phyloP scores from a whole-genome alignment of 2,329 filamentous ascomycete genomes.

The Reticulascus tulasneorum region DNA sequence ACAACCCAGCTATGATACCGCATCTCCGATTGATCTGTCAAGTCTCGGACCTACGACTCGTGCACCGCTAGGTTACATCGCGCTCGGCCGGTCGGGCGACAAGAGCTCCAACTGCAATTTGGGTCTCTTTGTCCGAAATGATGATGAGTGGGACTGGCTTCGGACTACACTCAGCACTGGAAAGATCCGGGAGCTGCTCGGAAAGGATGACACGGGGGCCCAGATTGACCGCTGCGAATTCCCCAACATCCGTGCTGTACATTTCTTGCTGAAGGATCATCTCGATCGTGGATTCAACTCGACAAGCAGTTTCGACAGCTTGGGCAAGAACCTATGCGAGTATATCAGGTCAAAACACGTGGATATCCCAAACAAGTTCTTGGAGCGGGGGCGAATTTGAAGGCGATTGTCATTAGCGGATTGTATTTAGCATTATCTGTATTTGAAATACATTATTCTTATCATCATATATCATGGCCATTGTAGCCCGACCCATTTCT shows the following conservation, averaged over 20 bases:
- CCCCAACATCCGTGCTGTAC: conserved; percentile 23
- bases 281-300: conserved; percentile 13
- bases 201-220: conserved; percentile 22
- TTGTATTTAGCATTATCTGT: too few species aligned
- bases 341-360: conserved; percentile 21
- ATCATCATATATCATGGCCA: too few species aligned
- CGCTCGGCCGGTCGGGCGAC: conserved; percentile 24
- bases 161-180: conserved; percentile 29
- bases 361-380: conserved; percentile 21
- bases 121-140: conserved; percentile 33
- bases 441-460: too few species aligned
- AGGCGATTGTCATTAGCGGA: background rate
- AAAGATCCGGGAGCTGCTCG: conserved; percentile 26
- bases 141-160: conserved; percentile 37
- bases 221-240: conserved; percentile 36
- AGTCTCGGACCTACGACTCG: background rate
- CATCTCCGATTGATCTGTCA: background rate
- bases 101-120: conserved; percentile 33
- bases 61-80: conserved; percentile 9
- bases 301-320: conserved; percentile 21
- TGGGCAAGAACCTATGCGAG: conserved; percentile 24
- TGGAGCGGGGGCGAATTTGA: conserved; percentile 17
- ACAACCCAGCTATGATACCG: conserved; percentile 1
- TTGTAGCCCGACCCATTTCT: too few species aligned
- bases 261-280: conserved; percentile 11